Base-by-base conservation (phyloP, 306 rosid genomes). In the Quercus engelmannii region DNA sequence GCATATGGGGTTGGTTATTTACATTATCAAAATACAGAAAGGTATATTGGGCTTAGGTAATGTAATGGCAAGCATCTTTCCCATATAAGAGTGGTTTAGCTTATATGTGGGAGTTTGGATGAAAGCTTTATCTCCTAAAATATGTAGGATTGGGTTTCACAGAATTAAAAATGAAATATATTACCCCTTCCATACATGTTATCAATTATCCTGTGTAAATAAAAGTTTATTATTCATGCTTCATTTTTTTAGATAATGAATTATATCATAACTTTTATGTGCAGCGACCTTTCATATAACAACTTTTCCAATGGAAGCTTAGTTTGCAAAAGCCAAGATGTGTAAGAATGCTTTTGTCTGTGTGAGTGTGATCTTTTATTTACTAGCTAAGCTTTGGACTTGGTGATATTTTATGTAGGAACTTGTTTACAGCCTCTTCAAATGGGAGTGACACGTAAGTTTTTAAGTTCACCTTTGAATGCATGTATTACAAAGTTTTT, bases 211-310 rank as follows among this genome's bases (percentile, higher is more conserved):
- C 11, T 62, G 68, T 5, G 14, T 25, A 58, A 3, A 58, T 3
- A 21, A 58, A 25, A 3, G 9, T 6, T 58, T 58, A 20, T 25
- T 58, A 25, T 14, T 62, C 68, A 1, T 56, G 31, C 55, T 58
- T 25, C 33, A 3, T 64, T 33, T 10, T 68, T 6, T 74, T 18
- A 28, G 52, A 2, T 54, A 65, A n/a, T 21, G 33, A 55, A 49
- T 72, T 38, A 51, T 52, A 62, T 62, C 19, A 30, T 31, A 10
- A 69, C 35, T 43, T 73, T 61, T 74, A 65, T 58, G 46, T 38
- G 64, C 82, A 87, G 91, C 25, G 91, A 87, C 75, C 77, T 87
- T 75, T 84, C 91, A 57, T 87, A 80, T 65, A 87, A 87, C 78
- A 74, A 71, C 33, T 76, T 87, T 54, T 20, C 83, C 3, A 6